Conservation (phyloP, 148 eudicot species). For the Camellia granthamiana region DNA sequence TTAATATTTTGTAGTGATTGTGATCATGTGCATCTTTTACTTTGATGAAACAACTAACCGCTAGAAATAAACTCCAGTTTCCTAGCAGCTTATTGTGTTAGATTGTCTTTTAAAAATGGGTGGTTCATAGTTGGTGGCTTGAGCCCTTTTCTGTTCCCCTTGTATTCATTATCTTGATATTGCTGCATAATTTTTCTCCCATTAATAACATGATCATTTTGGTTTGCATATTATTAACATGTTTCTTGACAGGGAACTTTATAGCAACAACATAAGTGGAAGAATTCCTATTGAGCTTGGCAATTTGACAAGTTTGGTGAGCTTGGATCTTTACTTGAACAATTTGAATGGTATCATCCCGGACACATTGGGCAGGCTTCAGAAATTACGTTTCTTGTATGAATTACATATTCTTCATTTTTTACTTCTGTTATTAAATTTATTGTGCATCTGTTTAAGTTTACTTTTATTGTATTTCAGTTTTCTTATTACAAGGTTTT, state of each 20-base stretch:
- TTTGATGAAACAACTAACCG: not conserved
- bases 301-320: constrained; percentile 70
- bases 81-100: not conserved
- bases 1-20: not conserved
- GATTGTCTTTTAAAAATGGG: not conserved
- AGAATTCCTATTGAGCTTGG: constrained; percentile 69
- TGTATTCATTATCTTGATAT: not conserved
- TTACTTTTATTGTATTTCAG: not conserved
- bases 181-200: not conserved
- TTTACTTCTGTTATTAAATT: not conserved
- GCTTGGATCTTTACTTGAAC: constrained; percentile 89
- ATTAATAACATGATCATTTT: not conserved
- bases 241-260: constrained; percentile 66
- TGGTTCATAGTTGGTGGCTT: not conserved
- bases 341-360: constrained; percentile 64
- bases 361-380: constrained; percentile 66
- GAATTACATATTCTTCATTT: constrained; percentile 23
- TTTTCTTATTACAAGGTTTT: too few relatives aligned
- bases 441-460: not conserved
- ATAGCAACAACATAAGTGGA: constrained; percentile 79
- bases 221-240: not conserved
- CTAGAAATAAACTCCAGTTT: not conserved
- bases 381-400: constrained; percentile 71
- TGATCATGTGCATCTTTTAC: not conserved
- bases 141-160: not conserved